A percentile compares a stretch with the other conserved stretches of the same genome.
Conservation (phyloP, 2,329 filamentous ascomycete genomes). For the Alternaria sp. region DNA sequence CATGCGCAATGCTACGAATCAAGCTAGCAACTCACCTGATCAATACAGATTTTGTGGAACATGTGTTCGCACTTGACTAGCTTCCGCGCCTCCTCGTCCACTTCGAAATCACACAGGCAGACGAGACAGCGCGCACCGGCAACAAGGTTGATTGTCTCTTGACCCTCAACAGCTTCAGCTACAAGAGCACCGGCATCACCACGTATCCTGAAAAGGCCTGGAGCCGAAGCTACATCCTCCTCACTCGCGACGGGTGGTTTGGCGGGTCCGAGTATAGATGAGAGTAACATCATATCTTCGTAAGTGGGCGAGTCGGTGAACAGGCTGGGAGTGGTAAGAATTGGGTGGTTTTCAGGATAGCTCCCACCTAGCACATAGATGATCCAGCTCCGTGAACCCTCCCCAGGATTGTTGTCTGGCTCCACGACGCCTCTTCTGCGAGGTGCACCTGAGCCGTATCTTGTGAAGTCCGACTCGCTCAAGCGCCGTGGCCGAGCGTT, state of each 20-base stretch:
- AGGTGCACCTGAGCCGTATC: slow-evolving; percentile 69
- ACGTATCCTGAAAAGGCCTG: slow-evolving; percentile 66
- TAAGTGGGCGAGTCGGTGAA: slow-evolving; percentile 77
- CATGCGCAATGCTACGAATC: not conserved
- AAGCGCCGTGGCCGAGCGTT: slow-evolving; percentile 62
- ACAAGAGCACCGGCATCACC: slow-evolving; percentile 53
- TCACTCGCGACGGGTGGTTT: slow-evolving; percentile 74
- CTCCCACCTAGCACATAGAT: slow-evolving; percentile 77
- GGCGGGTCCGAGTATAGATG: slow-evolving; percentile 71
- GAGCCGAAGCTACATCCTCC: slow-evolving; percentile 69
- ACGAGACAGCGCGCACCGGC: slow-evolving; percentile 68
- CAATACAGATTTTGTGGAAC: slow-evolving; percentile 75
- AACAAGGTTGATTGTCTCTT: slow-evolving; percentile 39
- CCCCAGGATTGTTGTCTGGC: slow-evolving; percentile 64
- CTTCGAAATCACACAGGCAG: slow-evolving; percentile 72
- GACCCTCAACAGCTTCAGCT: slow-evolving; percentile 57
- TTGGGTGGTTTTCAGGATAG: slow-evolving; percentile 74
- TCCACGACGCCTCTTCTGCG: slow-evolving; percentile 71
- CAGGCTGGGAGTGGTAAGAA: slow-evolving; percentile 73
- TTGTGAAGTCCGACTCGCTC: slow-evolving; percentile 69
- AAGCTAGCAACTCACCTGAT: slow-evolving; percentile 63
- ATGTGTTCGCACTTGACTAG: slow-evolving; percentile 71
- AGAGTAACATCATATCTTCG: slow-evolving; percentile 76
- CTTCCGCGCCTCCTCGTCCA: slow-evolving; percentile 67
- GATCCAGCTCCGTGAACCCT: slow-evolving; percentile 71